These are phyloP conservation scores for Alternaria ventricosa DNA, from an alignment of 2,329 filamentous ascomycete species.

Conservation along the genomic window DNA sequence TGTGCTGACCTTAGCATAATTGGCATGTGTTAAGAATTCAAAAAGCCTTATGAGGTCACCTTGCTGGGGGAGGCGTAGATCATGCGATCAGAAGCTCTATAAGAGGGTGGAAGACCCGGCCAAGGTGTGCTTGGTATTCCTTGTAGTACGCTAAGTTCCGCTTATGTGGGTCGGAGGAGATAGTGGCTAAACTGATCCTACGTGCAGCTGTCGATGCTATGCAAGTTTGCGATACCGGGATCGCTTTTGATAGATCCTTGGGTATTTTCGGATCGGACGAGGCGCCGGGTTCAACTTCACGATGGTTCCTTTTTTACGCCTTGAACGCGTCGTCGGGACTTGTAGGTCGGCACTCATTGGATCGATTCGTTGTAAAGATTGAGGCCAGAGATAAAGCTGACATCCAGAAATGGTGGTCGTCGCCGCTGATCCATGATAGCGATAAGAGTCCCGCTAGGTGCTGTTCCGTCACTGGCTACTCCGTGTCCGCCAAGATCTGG, in stretches of 20 bases:
- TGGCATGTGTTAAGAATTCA: neutral
- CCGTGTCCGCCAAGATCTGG: slow-evolving; percentile 23
- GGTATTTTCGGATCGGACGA: neutral
- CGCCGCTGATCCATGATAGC: slow-evolving; percentile 46
- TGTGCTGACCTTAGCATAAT: neutral
- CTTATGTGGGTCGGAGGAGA: slow-evolving; percentile 12
- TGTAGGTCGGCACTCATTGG: slow-evolving; percentile 6
- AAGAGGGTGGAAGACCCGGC: slow-evolving; percentile 27
- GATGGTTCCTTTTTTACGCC: neutral
- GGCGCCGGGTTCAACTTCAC: neutral
- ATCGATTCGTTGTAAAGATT: slow-evolving; percentile 14
- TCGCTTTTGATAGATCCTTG: neutral
- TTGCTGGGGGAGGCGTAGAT: slow-evolving; percentile 20
- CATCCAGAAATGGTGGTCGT: slow-evolving; percentile 22
- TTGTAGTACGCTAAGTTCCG: slow-evolving; percentile 11
- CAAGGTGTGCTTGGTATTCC: slow-evolving; percentile 30
- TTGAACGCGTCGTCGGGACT: neutral
- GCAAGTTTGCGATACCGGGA: neutral
- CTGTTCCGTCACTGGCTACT: slow-evolving; percentile 32
- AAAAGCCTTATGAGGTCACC: slow-evolving; percentile 42
- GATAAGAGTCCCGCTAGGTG: slow-evolving; percentile 40
- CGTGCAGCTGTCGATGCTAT: neutral
- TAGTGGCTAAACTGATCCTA: neutral
- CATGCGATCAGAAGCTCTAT: slow-evolving; percentile 10
- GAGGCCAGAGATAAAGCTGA: slow-evolving; percentile 31